Conservation (phyloP, 2,329 filamentous ascomycete species). For the Emmonsiellopsis sp. region DNA sequence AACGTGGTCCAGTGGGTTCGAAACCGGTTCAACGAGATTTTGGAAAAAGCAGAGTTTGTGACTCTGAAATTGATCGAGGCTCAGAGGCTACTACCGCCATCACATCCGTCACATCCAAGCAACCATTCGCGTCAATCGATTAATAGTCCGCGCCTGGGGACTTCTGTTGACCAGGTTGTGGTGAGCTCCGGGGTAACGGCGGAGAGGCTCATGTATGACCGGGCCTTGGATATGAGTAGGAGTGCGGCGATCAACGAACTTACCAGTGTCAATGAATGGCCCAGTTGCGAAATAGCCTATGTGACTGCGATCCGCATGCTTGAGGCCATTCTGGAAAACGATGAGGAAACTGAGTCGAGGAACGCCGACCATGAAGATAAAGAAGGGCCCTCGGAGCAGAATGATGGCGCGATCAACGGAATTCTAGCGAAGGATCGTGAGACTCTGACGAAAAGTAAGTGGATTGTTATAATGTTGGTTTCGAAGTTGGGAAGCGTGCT, state of each 20-base stretch:
- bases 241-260: conserved; percentile 93
- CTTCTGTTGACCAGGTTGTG: conserved; percentile 66
- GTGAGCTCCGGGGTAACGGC: conserved; percentile 85
- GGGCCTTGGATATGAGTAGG: conserved; percentile 92
- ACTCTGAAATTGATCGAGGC: conserved; percentile 77
- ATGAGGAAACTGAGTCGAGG: conserved; percentile 42
- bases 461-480: neutral
- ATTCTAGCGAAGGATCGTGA: conserved; percentile 39
- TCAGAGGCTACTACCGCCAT: conserved; percentile 70
- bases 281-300: conserved; percentile 85
- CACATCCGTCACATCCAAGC: conserved; percentile 72
- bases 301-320: conserved; percentile 89
- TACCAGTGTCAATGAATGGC: conserved; percentile 69
- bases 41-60: conserved; percentile 95
- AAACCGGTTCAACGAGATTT: conserved; percentile 86
- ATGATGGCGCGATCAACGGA: conserved; percentile 32
- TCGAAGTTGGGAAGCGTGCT: neutral
- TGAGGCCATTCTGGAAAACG: conserved; percentile 83
- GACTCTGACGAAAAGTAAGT: conserved; percentile 42
- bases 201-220: conserved; percentile 96
- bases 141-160: conserved; percentile 48
- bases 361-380: conserved; percentile 16
- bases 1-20: conserved; percentile 94
- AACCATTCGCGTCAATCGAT: conserved; percentile 58
- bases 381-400: conserved; percentile 17